These are phyloP conservation scores for Aspergillus ruber DNA, from an alignment of 2,329 filamentous ascomycete genomes.

Conservation along the genomic window DNA sequence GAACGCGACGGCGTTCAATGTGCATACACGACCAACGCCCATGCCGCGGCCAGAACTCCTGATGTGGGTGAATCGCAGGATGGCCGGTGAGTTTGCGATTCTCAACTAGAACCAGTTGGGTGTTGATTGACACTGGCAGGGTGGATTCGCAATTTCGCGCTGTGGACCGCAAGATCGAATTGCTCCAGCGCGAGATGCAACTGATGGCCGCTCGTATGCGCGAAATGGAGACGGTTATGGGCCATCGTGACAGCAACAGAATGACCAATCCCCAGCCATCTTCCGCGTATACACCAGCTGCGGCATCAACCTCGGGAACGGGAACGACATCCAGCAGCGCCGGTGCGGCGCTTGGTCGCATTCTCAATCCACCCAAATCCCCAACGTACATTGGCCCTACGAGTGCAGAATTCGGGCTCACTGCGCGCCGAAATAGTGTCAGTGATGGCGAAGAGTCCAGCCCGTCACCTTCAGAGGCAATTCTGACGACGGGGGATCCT, in stretches of 20 bases:
- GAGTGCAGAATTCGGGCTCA: conserved; percentile 31
- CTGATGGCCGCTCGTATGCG: conserved; percentile 23
- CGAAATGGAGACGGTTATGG: conserved; percentile 18
- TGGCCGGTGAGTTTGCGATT: conserved; percentile 13
- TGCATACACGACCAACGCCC: conserved; percentile 59
- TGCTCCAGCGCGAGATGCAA: conserved; percentile 24
- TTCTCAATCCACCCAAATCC: conserved; percentile 26
- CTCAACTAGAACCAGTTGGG: neutral
- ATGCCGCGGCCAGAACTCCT: conserved; percentile 3
- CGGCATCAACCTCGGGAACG: neutral
- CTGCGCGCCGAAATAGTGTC: conserved; percentile 11
- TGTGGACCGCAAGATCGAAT: conserved; percentile 23
- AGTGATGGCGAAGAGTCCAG: conserved; percentile 14
- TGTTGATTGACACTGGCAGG: conserved; percentile 6
- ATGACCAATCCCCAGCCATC: conserved; percentile 3
- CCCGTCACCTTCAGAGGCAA: conserved; percentile 18
- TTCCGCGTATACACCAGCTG: neutral
- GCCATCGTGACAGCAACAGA: conserved; percentile 5
- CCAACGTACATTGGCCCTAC: conserved; percentile 30
- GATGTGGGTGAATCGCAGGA: conserved; percentile 10
- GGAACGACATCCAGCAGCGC: neutral
- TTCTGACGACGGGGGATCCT: conserved; percentile 54
- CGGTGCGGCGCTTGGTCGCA: conserved; percentile 17
- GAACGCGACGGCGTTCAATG: conserved; percentile 56
- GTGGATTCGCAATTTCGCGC: conserved; percentile 12